phyloP scores from a whole-genome alignment of 768 basidiomycete genomes.

The Lanmaoa rubissima region DNA sequence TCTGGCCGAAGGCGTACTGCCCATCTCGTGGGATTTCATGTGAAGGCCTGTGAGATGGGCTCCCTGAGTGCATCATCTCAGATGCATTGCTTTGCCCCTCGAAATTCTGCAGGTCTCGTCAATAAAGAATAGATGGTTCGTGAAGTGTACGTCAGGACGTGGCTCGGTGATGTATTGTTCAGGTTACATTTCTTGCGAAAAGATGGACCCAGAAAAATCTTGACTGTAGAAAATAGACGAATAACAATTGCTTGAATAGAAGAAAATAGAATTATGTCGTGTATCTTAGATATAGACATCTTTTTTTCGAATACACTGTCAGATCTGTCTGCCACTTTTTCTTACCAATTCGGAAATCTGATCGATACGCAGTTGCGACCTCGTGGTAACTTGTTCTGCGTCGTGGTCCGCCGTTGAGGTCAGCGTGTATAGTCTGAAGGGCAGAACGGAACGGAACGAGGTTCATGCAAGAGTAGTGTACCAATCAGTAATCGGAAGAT shows the following conservation, averaged over 20 bases:
- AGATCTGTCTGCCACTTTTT: not conserved
- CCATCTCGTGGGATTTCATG: constrained; percentile 58
- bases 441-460: no score
- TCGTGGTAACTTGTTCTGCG: not conserved
- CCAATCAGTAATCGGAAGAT: no score
- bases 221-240: constrained; percentile 9
- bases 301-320: not conserved
- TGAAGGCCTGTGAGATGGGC: constrained; percentile 37
- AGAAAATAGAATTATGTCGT: constrained; percentile 14
- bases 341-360: not conserved
- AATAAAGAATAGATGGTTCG: constrained; percentile 9
- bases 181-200: constrained; percentile 3
- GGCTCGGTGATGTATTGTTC: constrained; percentile 23
- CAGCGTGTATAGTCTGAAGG: not conserved
- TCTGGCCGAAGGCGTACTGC: constrained; percentile 20
- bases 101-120: constrained; percentile 4
- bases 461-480: no score
- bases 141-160: constrained; percentile 17
- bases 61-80: constrained; percentile 17
- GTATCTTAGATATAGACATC: constrained; percentile 5
- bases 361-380: not conserved
- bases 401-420: not conserved
- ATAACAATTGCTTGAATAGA: no score
- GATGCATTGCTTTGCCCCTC: not conserved
- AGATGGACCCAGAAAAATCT: constrained; percentile 7